Evolutionary conservation across 2,329 filamentous ascomycete genomes (phyloP).

Genomic region (Thelonectria rubi): DNA sequence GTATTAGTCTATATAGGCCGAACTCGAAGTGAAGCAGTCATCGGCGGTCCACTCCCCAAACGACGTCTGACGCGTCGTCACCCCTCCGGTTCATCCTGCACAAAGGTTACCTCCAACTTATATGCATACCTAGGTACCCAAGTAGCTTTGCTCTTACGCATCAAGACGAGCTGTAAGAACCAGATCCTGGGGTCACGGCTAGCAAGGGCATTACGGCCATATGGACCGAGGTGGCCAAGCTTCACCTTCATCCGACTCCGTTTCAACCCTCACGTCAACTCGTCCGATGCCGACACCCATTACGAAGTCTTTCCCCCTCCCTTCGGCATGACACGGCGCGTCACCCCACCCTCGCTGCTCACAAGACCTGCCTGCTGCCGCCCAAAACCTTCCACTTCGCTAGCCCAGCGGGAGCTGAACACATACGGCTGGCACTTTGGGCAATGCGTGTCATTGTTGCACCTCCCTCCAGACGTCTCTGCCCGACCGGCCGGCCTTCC

Average conservation of each 20-base stretch:
- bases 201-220: too few relatives aligned
- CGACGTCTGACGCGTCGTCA: background rate
- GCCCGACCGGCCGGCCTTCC: slow-evolving; percentile 5
- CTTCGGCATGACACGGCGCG: slow-evolving; percentile 14
- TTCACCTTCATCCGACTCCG: background rate
- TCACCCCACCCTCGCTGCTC: slow-evolving; percentile 9
- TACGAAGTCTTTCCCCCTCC: background rate
- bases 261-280: slow-evolving; percentile 15
- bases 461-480: too few relatives aligned
- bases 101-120: too few relatives aligned
- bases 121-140: too few relatives aligned
- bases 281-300: slow-evolving; percentile 7
- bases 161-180: too few relatives aligned
- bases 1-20: too few relatives aligned
- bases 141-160: too few relatives aligned
- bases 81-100: background rate
- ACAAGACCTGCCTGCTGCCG: slow-evolving; percentile 1
- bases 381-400: slow-evolving; percentile 1
- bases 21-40: too few relatives aligned
- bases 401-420: background rate
- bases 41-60: background rate
- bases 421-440: background rate
- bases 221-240: slow-evolving; percentile 5
- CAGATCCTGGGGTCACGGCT: background rate
- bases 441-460: too few relatives aligned